Base-by-base conservation (phyloP, 2,329 filamentous ascomycete species). In the Drechslerella dactyloides region DNA sequence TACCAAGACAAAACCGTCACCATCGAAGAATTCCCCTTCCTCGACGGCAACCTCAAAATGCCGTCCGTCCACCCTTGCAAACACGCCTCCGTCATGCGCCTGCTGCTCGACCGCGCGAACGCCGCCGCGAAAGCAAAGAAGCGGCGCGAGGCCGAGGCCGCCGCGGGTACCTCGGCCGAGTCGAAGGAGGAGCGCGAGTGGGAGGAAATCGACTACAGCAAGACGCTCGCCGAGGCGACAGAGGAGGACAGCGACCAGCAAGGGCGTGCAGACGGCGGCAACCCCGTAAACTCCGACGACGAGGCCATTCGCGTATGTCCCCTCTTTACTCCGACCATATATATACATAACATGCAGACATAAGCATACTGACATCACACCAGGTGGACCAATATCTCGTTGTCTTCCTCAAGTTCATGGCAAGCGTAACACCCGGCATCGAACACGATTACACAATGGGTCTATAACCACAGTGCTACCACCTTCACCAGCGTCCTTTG, bases 1-100 rank as follows among this genome's bases (percentile, higher is more conserved):
- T 96, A 96, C 83, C 96, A 96, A 79, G 92, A 96, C 82, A 99
- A 99, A 84, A 99, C 94, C 0, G 94, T 99, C 72, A 99, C 94
- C 1, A 87, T 97, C 69, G 94, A 99, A 79, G 92, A 97, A 80
- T 99, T 99, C 79, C 92, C 91, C 52, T 97, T 96, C 83, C 94
- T 96, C 79, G 90, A 91, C 75, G 89, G 90, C 78, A 89, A 88
- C 76, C 87, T 97, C 79, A 96, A 97, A 83, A 99, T 97, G 86
- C 94, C 93, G 35, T 94, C 90, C 33, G 90, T 99, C 13, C 94
- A 99, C 78, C 94, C 94, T 2, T 99, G 94, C 85, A 96, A 94
- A 79, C 94, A 99, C 79, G 94, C 94, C 8, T 90, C 90, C 27
- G 94, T 99, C 76, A 99, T 99, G 94, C 99, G 97, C 82, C 91